Conservation (phyloP, 805 yeast genomes). For the Zygotorulaspora chibaensis region DNA sequence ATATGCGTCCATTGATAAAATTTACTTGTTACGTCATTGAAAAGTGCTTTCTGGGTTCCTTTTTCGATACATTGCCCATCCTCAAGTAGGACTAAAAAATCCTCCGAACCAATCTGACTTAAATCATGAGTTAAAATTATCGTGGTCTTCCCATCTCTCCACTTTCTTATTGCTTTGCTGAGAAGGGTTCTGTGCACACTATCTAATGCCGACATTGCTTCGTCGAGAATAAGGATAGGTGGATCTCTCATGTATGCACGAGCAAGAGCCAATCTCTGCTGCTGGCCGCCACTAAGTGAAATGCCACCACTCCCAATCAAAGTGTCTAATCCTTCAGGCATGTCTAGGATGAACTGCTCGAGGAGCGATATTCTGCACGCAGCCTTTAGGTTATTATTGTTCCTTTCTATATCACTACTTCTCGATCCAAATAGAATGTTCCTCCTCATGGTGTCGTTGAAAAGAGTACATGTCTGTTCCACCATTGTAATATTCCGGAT, state of each 20-base stretch:
- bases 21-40: constrained; percentile 10
- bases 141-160: constrained; percentile 71
- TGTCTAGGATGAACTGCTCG: constrained; percentile 42
- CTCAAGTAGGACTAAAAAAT: constrained; percentile 55
- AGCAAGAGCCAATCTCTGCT: constrained; percentile 78
- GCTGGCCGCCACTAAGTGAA: constrained; percentile 84
- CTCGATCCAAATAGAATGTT: constrained; percentile 55
- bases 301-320: constrained; percentile 44
- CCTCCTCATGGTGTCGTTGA: constrained; percentile 56
- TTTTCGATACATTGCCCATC: constrained; percentile 50
- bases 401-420: constrained; percentile 15
- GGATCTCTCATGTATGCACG: constrained; percentile 72
- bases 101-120: constrained; percentile 51
- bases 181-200: constrained; percentile 42
- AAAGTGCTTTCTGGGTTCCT: constrained; percentile 40
- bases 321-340: constrained; percentile 56
- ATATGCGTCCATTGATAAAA: constrained; percentile 14
- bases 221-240: constrained; percentile 79
- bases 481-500: constrained; percentile 63
- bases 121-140: constrained; percentile 78
- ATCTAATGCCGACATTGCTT: constrained; percentile 81
- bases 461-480: constrained; percentile 65
- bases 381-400: constrained; percentile 28
- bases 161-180: constrained; percentile 46
- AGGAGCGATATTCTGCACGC: constrained; percentile 55